phyloP scores from a whole-genome alignment of 169 alveolate species.

The Cryptosporidium ubiquitum region DNA sequence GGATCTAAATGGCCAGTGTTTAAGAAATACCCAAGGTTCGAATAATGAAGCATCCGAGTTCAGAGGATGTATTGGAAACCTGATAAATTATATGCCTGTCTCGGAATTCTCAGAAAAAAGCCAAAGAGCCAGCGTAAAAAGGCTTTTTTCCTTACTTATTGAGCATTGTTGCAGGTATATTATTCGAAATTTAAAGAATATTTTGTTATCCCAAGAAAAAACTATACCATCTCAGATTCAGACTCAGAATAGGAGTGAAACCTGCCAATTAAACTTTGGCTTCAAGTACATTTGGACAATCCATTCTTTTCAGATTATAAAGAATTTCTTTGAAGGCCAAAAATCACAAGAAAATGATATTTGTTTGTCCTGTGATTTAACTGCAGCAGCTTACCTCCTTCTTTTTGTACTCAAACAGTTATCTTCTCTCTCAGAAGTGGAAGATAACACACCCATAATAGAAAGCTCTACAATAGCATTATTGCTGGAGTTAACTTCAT shows the following conservation, averaged over 20 bases:
- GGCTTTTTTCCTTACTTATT: neutral
- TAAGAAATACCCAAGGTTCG: neutral
- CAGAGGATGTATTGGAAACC: conserved; percentile 37
- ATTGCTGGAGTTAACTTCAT: conserved; percentile 41
- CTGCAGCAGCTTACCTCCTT: conserved; percentile 13
- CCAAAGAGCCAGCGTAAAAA: neutral
- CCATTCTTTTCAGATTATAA: neutral
- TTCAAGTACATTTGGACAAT: conserved; percentile 18
- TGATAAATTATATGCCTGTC: conserved; percentile 5
- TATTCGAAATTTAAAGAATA: neutral
- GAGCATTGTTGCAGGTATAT: conserved; percentile 23
- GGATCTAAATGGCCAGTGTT: neutral
- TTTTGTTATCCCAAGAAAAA: neutral
- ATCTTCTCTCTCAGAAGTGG: conserved; percentile 17
- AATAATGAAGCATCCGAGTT: neutral
- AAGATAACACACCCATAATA: neutral
- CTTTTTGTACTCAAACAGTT: conserved; percentile 25
- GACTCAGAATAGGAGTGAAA: neutral
- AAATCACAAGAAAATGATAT: conserved; percentile 13
- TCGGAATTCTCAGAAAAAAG: conserved; percentile 26
- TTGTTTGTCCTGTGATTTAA: conserved; percentile 35
- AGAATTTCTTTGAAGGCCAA: neutral
- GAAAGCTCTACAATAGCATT: neutral
- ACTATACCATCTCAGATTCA: neutral
- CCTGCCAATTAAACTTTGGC: neutral